Percentiles rank a stretch among this genome's conserved stretches.
These are phyloP conservation scores for Knufia fluminis DNA, from an alignment of 2,329 filamentous ascomycete species.

Conservation along the genomic window DNA sequence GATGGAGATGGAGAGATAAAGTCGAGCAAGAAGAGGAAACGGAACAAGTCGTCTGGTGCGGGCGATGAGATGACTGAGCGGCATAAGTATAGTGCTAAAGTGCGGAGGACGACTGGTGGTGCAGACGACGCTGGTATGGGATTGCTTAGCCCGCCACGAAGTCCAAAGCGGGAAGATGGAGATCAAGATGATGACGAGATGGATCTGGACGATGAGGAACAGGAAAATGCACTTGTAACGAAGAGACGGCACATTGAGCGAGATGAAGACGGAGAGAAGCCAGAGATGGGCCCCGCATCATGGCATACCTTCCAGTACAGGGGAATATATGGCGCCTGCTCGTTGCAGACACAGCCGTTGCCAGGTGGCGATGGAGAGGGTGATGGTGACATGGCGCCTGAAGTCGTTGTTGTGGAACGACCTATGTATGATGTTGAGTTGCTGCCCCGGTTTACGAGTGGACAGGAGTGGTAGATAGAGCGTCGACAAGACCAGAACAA, in stretches of 20 bases:
- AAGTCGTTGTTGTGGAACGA: slow-evolving; percentile 82
- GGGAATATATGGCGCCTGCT: slow-evolving; percentile 1
- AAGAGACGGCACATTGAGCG: slow-evolving; percentile 33
- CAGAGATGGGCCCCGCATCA: background rate
- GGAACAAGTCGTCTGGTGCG: slow-evolving; percentile 30
- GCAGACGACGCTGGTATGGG: background rate
- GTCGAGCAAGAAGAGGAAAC: slow-evolving; percentile 36
- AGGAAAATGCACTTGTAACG: slow-evolving; percentile 31
- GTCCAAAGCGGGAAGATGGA: background rate
- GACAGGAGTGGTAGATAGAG: slow-evolving; percentile 35
- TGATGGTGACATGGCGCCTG: slow-evolving; percentile 31
- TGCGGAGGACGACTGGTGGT: background rate
- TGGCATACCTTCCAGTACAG: slow-evolving; percentile 7
- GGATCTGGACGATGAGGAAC: slow-evolving; percentile 32
- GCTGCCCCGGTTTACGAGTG: slow-evolving; percentile 59
- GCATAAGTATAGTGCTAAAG: slow-evolving; percentile 27
- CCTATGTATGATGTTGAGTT: slow-evolving; percentile 75
- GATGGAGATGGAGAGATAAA: too few relatives aligned
- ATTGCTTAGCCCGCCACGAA: background rate
- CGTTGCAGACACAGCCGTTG: background rate
- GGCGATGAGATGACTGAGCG: slow-evolving; percentile 13
- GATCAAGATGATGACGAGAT: slow-evolving; percentile 19
- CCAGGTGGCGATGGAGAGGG: slow-evolving; percentile 18
- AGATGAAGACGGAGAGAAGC: slow-evolving; percentile 11
- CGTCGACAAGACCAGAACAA: too few relatives aligned